These are phyloP conservation scores for Helianthus tuberosus DNA, from an alignment of 129 eudicot genomes.

Conservation along the genomic window DNA sequence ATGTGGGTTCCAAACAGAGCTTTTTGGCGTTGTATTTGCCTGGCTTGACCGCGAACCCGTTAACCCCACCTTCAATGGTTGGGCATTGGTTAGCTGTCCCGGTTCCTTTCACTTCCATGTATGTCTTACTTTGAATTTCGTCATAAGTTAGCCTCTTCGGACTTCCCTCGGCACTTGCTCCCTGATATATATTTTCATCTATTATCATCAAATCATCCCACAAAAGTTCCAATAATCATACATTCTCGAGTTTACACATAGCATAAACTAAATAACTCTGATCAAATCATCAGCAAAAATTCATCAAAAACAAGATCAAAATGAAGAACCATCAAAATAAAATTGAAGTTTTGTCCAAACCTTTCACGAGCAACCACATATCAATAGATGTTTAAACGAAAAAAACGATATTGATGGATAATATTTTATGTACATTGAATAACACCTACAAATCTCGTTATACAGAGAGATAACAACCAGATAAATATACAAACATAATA, in stretches of 20 bases:
- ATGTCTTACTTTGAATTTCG: slow-evolving; percentile 92
- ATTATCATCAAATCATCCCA: background rate
- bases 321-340: background rate
- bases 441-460: too few species aligned
- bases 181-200: slow-evolving; percentile 43
- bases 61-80: slow-evolving; percentile 73
- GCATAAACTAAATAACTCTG: background rate
- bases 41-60: slow-evolving; percentile 63
- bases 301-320: slow-evolving; percentile 2
- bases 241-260: background rate
- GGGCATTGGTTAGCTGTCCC: slow-evolving; percentile 99
- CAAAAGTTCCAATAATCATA: background rate
- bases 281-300: background rate
- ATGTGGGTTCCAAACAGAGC: slow-evolving; percentile 88
- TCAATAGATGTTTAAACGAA: too few species aligned
- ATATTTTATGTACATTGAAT: too few species aligned
- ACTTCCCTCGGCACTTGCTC: slow-evolving; percentile 82
- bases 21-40: slow-evolving; percentile 91
- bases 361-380: background rate
- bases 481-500: too few species aligned
- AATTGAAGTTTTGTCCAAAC: background rate
- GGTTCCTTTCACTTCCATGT: slow-evolving; percentile 86
- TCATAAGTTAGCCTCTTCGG: slow-evolving; percentile 85
- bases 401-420: too few species aligned
- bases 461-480: too few species aligned